These are phyloP conservation scores for Monosporascus sp. DNA, from an alignment of 2,329 filamentous ascomycete genomes.

Conservation along the genomic window DNA sequence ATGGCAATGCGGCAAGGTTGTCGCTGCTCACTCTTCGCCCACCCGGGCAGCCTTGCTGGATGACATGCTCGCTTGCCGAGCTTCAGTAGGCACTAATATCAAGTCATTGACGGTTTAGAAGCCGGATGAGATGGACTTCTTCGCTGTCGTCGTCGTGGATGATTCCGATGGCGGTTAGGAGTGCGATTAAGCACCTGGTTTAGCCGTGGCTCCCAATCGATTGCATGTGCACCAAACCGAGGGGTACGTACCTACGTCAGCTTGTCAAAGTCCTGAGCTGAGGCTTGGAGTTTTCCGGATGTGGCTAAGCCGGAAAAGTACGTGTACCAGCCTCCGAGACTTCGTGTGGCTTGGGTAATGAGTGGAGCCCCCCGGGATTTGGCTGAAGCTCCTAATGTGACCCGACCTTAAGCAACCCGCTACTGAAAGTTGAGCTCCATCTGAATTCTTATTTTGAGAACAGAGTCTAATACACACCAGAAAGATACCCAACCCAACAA, in stretches of 20 bases:
- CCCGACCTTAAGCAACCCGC: neutral
- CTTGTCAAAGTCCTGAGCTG: neutral
- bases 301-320: neutral
- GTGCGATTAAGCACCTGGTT: neutral
- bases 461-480: neutral
- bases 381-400: neutral
- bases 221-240: neutral
- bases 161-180: neutral
- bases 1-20: neutral
- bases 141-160: neutral
- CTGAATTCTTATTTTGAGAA: neutral
- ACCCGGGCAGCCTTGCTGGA: slow-evolving; percentile 56
- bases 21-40: slow-evolving; percentile 52
- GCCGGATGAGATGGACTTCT: neutral
- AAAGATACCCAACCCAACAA: neutral
- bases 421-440: neutral
- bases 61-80: slow-evolving; percentile 41
- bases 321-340: neutral
- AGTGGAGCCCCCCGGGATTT: neutral
- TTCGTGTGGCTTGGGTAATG: neutral
- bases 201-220: neutral
- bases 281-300: neutral
- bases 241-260: neutral
- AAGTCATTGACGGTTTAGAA: slow-evolving; percentile 17
- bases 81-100: slow-evolving; percentile 8